Percentiles rank a stretch among this genome's conserved stretches.
Evolutionary conservation across 768 basidiomycete genomes (phyloP).

Genomic region (Hygrocybe punicea): DNA sequence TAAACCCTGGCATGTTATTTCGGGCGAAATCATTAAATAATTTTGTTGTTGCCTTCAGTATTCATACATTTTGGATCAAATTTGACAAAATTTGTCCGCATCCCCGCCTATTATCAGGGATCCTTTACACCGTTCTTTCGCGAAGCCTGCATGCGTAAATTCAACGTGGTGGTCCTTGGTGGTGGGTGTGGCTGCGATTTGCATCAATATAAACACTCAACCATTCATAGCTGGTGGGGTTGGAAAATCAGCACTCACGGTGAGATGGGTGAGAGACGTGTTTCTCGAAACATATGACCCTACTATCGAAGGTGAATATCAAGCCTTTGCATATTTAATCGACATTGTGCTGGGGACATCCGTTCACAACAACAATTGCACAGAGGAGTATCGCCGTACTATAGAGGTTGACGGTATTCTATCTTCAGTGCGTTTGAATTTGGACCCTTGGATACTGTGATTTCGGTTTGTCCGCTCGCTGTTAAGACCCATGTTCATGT

Average conservation of each 20-base stretch:
- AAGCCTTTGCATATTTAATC: not conserved
- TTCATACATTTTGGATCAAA: no score
- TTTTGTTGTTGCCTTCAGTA: no score
- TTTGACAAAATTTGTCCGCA: no score
- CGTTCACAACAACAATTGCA: slow-evolving; percentile 7
- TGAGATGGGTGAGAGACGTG: slow-evolving; percentile 68
- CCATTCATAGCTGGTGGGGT: slow-evolving; percentile 70
- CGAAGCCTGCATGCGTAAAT: slow-evolving; percentile 55
- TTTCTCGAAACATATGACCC: slow-evolving; percentile 80
- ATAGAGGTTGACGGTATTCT: slow-evolving; percentile 64
- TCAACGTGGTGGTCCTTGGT: slow-evolving; percentile 77
- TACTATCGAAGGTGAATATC: slow-evolving; percentile 69
- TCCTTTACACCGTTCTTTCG: no score
- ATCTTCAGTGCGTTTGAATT: slow-evolving; percentile 49
- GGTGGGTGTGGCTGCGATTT: slow-evolving; percentile 42
- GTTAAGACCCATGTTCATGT: not conserved
- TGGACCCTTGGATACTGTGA: not conserved
- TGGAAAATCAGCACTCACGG: slow-evolving; percentile 83
- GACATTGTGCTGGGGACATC: slow-evolving; percentile 7
- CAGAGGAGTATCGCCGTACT: slow-evolving; percentile 70
- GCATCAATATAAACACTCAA: slow-evolving; percentile 7
- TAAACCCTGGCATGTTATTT: no score
- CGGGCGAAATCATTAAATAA: no score
- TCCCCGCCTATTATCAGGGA: no score
- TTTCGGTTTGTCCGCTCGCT: not conserved